Evolutionary conservation across 805 yeast species (phyloP).

Genomic region (Maudiozyma serrabonitensis): DNA sequence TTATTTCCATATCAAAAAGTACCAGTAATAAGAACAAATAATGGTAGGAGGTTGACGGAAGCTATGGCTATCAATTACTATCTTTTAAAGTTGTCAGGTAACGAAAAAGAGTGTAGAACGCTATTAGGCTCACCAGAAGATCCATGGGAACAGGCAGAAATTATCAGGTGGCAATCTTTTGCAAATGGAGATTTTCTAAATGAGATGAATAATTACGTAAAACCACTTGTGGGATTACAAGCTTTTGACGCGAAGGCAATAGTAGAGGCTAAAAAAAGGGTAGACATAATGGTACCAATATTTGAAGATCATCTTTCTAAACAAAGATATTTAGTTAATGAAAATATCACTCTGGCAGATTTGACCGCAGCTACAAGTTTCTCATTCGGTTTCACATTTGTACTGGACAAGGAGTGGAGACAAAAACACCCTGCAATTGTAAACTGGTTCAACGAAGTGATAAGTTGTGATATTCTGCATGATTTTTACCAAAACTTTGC

Average conservation of each 20-base stretch:
- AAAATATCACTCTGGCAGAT: background rate
- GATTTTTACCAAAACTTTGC: background rate
- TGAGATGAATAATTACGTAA: background rate
- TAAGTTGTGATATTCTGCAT: background rate
- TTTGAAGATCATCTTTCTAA: background rate
- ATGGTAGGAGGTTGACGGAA: background rate
- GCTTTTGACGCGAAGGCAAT: background rate
- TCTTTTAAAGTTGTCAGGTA: constrained; percentile 28
- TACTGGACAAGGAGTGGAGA: background rate
- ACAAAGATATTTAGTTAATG: background rate
- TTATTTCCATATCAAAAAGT: background rate
- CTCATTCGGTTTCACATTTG: background rate
- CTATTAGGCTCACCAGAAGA: constrained; percentile 39
- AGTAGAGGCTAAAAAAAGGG: background rate
- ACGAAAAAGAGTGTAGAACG: constrained; percentile 26
- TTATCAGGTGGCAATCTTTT: constrained; percentile 1
- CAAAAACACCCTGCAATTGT: background rate
- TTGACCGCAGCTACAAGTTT: background rate
- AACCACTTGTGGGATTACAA: background rate
- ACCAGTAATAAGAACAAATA: background rate
- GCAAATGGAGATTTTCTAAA: background rate
- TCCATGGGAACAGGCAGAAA: background rate
- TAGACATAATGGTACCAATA: background rate
- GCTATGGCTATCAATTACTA: constrained; percentile 28
- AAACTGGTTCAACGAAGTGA: background rate